A percentile compares a stretch with the other conserved stretches of the same genome.
These are phyloP conservation scores for Carallia brachiata DNA, from an alignment of 345 rosid genomes.

Conservation along the genomic window DNA sequence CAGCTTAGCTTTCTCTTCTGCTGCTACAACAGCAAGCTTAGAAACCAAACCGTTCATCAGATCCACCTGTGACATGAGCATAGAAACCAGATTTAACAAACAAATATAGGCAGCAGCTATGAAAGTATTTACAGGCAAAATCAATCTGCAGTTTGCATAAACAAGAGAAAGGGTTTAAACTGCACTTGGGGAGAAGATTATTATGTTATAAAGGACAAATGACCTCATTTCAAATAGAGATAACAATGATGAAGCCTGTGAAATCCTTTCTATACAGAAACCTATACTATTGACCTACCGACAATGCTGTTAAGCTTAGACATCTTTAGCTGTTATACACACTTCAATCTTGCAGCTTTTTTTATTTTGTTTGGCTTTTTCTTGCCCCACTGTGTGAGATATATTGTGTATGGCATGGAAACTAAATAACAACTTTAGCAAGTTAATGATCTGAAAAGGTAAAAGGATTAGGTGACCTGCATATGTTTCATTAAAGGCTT, in stretches of 20 bases:
- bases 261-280: too few species aligned
- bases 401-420: too few species aligned
- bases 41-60: constrained; percentile 53
- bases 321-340: too few species aligned
- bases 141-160: neutral
- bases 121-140: constrained; percentile 1
- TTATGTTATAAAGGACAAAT: neutral
- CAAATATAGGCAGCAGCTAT: constrained; percentile 12
- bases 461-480: too few species aligned
- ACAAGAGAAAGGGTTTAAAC: neutral
- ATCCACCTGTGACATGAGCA: constrained; percentile 43
- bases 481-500: neutral
- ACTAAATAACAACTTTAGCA: too few species aligned
- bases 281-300: too few species aligned
- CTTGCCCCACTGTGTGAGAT: too few species aligned
- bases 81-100: constrained; percentile 4
- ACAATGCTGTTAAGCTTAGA: too few species aligned
- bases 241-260: neutral
- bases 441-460: too few species aligned
- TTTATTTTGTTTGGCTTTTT: too few species aligned
- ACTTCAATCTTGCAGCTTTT: too few species aligned
- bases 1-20: constrained; percentile 56
- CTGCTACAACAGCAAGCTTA: constrained; percentile 55
- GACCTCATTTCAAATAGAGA: neutral
- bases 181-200: neutral